These are phyloP conservation scores for Lepidium didymum DNA, from an alignment of 345 rosid genomes.

Conservation along the genomic window DNA sequence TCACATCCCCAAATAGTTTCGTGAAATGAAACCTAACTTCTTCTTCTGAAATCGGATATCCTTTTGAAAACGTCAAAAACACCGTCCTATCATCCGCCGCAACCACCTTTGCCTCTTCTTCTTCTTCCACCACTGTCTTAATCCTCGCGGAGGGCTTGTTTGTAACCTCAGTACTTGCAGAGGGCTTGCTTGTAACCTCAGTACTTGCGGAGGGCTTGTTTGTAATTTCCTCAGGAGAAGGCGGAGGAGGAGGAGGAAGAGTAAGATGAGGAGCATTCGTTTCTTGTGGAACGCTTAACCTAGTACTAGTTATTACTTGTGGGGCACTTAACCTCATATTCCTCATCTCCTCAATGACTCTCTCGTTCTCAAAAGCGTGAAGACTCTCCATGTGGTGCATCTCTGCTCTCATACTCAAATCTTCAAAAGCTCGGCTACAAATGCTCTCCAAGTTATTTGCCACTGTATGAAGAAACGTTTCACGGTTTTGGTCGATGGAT, in stretches of 20 bases:
- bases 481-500: slow-evolving; percentile 34
- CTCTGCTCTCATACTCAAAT: slow-evolving; percentile 11
- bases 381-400: not conserved
- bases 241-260: not conserved
- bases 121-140: not conserved
- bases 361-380: not conserved
- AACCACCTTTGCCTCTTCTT: not conserved
- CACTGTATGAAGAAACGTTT: not conserved
- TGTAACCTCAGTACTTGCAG: no score
- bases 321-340: not conserved
- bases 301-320: no score
- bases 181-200: not conserved
- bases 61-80: slow-evolving; percentile 66
- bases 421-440: slow-evolving; percentile 43
- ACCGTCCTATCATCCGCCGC: slow-evolving; percentile 46
- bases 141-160: not conserved
- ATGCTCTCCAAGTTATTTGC: slow-evolving; percentile 23
- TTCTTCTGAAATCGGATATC: slow-evolving; percentile 47
- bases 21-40: slow-evolving; percentile 46
- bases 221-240: not conserved
- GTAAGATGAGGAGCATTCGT: not conserved
- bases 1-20: slow-evolving; percentile 42
- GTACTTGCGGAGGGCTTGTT: not conserved
- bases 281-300: not conserved
- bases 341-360: not conserved